Base-by-base conservation (phyloP, 108 stramenopile species). In the Hondaea fermentalgiana region DNA sequence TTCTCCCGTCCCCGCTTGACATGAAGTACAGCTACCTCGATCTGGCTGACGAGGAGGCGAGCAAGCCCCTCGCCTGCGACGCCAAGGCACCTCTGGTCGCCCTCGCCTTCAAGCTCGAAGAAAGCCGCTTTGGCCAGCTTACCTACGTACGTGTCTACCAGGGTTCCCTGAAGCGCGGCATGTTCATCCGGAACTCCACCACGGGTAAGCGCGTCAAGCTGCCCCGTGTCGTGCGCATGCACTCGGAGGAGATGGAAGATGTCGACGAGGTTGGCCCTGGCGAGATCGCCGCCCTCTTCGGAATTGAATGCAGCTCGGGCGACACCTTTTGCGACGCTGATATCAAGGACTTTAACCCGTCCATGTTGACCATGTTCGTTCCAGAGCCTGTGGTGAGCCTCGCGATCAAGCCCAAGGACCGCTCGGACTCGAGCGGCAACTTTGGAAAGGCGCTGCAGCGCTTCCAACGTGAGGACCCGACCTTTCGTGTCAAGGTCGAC, bases 241-340 rank as follows among this genome's bases (percentile, higher is more conserved):
- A 99, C 92, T 96, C 98, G 10, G 94, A 98, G 88, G 99, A 99
- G 59, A 98, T 99, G 98, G 97, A 98, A 91, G 99, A 99, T 57
- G 97, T 99, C 72, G 95, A 97, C 42, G 94, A 93, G 53, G 98
- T 97, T 5, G 95, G 95, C 25, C 93, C 98, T 14, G 99, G 99
- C 42, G 99, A 99, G 89, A 98, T 99, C 58, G 98, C 97, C n/a
- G 99, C 98, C 59, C 98, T 98, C 95, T 99, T 99, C 90, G 99
- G 99, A 59, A 93, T 99, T 10, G 99, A 99, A 87, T 99, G 99
- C 88, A 93, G 95, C 35, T 96, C 95, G 10, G 99, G 99, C 98
- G 99, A 99, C 87, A 97, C 98, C 16, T 99, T 99, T 91, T 96
- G 96, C 28, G 98, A 98, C 88, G 98, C 97, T 5, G 90, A 96